Conservation (phyloP, 1,284 basidiomycete species). For the Meira nashicola region DNA sequence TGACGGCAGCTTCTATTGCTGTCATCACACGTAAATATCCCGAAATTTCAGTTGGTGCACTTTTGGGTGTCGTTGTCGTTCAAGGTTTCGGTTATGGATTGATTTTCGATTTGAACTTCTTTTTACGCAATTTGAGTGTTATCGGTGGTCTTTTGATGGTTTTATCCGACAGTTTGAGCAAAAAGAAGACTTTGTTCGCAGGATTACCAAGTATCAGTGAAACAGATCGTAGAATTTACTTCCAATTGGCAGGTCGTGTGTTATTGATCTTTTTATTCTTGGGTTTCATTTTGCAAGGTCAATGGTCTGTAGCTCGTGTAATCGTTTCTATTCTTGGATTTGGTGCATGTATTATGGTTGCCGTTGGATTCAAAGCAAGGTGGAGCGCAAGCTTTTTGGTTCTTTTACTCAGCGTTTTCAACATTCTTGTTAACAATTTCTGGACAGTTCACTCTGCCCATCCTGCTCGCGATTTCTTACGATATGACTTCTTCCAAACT, state of each 20-base stretch:
- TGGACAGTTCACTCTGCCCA: constrained; percentile 87
- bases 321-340: constrained; percentile 68
- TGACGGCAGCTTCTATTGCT: constrained; percentile 79
- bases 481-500: constrained; percentile 55
- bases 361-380: constrained; percentile 97
- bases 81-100: constrained; percentile 91
- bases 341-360: constrained; percentile 89
- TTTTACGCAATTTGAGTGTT: constrained; percentile 90
- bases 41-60: constrained; percentile 80
- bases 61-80: constrained; percentile 83
- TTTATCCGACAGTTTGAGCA: constrained; percentile 82
- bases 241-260: constrained; percentile 83
- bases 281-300: constrained; percentile 90
- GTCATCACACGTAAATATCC: constrained; percentile 83
- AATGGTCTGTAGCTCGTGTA: constrained; percentile 79
- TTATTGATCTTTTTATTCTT: constrained; percentile 98
- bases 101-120: constrained; percentile 97
- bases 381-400: constrained; percentile 98
- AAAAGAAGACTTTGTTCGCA: constrained; percentile 77
- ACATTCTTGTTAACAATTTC: constrained; percentile 96
- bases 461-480: constrained; percentile 95
- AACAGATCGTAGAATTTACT: constrained; percentile 93
- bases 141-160: constrained; percentile 95
- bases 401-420: constrained; percentile 84
- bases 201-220: constrained; percentile 82